Percentiles rank a stretch among this genome's conserved stretches.
Conservation (phyloP, 2,329 filamentous ascomycete species). For the Cytospora mali region DNA sequence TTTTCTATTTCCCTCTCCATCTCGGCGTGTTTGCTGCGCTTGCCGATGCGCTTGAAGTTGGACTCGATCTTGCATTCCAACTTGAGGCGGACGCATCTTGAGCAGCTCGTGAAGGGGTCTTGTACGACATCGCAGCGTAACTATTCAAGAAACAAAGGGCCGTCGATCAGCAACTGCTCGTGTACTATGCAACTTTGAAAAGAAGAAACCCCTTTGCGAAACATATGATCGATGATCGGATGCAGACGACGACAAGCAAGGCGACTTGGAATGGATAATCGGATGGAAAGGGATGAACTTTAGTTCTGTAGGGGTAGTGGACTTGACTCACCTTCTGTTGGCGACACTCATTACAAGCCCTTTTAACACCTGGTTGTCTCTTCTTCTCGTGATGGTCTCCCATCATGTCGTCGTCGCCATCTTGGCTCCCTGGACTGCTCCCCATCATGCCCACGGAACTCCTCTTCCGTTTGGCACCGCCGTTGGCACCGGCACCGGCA, state of each 20-base stretch:
- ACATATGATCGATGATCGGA: neutral
- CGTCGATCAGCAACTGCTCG: slow-evolving; percentile 26
- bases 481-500: slow-evolving; percentile 45
- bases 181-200: neutral
- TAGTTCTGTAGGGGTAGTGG: slow-evolving; percentile 2
- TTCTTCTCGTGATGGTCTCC: slow-evolving; percentile 59
- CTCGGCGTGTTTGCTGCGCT: slow-evolving; percentile 80
- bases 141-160: slow-evolving; percentile 43
- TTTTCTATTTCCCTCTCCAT: slow-evolving; percentile 83
- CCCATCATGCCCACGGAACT: slow-evolving; percentile 49
- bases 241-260: neutral
- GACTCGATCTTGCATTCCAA: slow-evolving; percentile 85
- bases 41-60: slow-evolving; percentile 81
- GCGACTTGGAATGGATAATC: neutral
- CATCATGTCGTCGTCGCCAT: slow-evolving; percentile 58
- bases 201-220: neutral
- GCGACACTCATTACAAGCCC: slow-evolving; percentile 82
- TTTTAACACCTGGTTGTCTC: slow-evolving; percentile 70
- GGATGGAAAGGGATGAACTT: slow-evolving; percentile 22
- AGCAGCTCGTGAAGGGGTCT: slow-evolving; percentile 77
- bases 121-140: slow-evolving; percentile 83
- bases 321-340: slow-evolving; percentile 74
- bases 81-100: slow-evolving; percentile 76
- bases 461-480: slow-evolving; percentile 61
- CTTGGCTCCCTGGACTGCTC: slow-evolving; percentile 63